These are phyloP conservation scores for Castanospermum australe DNA, from an alignment of 306 rosid genomes.

Conservation along the genomic window DNA sequence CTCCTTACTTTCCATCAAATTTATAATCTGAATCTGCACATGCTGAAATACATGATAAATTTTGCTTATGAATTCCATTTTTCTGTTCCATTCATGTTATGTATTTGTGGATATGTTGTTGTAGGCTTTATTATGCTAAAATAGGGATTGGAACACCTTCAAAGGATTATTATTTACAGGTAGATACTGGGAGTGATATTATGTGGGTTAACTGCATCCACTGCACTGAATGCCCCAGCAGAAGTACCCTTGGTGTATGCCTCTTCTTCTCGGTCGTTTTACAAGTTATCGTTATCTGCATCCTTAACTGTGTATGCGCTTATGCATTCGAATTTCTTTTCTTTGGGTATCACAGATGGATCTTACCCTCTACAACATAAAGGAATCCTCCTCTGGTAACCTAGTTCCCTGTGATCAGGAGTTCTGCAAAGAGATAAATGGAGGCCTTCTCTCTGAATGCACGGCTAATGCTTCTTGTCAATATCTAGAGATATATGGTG, in stretches of 20 bases:
- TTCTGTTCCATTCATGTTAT: too few species aligned
- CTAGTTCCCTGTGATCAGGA: conserved; percentile 69
- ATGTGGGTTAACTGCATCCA: conserved; percentile 98
- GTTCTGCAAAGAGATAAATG: conserved; percentile 77
- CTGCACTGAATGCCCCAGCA: conserved; percentile 80
- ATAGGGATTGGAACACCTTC: conserved; percentile 97
- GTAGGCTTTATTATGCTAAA: conserved; percentile 92
- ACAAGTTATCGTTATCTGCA: too few species aligned
- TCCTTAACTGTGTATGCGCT: not conserved
- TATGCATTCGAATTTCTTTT: conserved; percentile 19
- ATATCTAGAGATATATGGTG: conserved; percentile 90
- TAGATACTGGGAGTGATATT: conserved; percentile 94
- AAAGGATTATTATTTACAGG: conserved; percentile 85
- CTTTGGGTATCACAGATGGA: conserved; percentile 55
- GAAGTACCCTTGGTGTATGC: conserved; percentile 89
- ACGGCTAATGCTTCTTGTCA: conserved; percentile 68
- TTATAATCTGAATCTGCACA: not conserved
- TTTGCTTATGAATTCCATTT: too few species aligned
- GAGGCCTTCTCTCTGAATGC: conserved; percentile 76
- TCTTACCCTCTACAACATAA: conserved; percentile 70
- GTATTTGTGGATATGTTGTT: too few species aligned
- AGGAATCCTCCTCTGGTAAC: conserved; percentile 72
- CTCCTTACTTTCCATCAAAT: not conserved
- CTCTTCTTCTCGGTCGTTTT: too few species aligned
- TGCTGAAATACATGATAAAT: too few species aligned